These are phyloP conservation scores for Naematelia encephala DNA, from an alignment of 768 basidiomycete genomes.

Conservation along the genomic window DNA sequence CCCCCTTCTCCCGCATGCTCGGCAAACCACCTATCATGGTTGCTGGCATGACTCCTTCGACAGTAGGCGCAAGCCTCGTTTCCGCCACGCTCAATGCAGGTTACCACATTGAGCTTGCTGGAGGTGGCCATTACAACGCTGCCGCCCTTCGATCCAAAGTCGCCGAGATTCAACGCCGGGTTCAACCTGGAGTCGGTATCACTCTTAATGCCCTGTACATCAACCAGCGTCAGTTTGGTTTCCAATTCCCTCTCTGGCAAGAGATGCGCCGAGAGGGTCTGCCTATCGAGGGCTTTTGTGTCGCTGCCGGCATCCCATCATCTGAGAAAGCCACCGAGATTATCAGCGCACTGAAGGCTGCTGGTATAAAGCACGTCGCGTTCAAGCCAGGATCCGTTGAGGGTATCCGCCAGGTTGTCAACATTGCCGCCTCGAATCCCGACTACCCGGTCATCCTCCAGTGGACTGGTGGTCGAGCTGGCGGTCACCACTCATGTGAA, in stretches of 20 bases:
- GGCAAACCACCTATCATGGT: slow-evolving; percentile 99
- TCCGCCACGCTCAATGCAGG: slow-evolving; percentile 88
- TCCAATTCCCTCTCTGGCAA: slow-evolving; percentile 97
- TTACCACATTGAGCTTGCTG: slow-evolving; percentile 94
- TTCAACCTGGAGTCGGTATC: slow-evolving; percentile 84
- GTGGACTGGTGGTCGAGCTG: slow-evolving; percentile 98
- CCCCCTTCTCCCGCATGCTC: slow-evolving; percentile 89
- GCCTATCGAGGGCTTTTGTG: slow-evolving; percentile 97
- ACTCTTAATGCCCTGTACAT: slow-evolving; percentile 96
- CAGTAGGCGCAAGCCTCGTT: slow-evolving; percentile 93
- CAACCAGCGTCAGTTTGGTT: slow-evolving; percentile 93
- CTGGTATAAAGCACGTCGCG: slow-evolving; percentile 91
- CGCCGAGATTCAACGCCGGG: slow-evolving; percentile 79
- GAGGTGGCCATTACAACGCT: slow-evolving; percentile 94
- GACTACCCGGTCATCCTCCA: slow-evolving; percentile 97
- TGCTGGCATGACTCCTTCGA: slow-evolving; percentile 97
- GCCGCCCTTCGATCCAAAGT: slow-evolving; percentile 84
- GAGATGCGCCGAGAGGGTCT: slow-evolving; percentile 93
- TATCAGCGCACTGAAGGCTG: slow-evolving; percentile 71
- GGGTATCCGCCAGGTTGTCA: slow-evolving; percentile 94
- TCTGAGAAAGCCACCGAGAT: slow-evolving; percentile 98
- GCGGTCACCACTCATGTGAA: slow-evolving; percentile 97
- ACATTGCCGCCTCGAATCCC: slow-evolving; percentile 88
- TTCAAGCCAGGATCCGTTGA: slow-evolving; percentile 99
- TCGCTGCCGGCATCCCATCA: slow-evolving; percentile 93